Evolutionary conservation across 495 filamentous ascomycete species (phyloP).

Genomic region (Polyplosphaeria fusca): DNA sequence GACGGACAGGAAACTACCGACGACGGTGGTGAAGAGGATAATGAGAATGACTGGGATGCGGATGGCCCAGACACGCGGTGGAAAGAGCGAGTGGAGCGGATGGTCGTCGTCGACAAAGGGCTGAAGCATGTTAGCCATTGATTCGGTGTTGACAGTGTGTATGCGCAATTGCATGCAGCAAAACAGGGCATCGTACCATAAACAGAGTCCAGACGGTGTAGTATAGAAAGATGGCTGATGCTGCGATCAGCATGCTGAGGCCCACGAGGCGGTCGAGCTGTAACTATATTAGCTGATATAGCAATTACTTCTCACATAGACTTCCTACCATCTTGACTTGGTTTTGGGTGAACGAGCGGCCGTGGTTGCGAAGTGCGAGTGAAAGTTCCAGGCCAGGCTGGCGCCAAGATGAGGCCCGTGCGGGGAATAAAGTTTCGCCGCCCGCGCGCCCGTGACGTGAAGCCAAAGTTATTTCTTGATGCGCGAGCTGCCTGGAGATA

Average conservation of each 20-base stretch:
- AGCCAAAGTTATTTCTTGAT: too few species aligned
- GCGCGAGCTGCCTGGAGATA: too few species aligned
- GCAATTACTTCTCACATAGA: not conserved
- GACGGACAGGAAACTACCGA: conserved; percentile 91
- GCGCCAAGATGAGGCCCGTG: too few species aligned
- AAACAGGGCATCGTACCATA: conserved; percentile 61
- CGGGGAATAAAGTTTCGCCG: too few species aligned
- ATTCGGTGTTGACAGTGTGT: not conserved
- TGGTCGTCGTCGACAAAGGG: conserved; percentile 96
- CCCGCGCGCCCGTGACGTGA: too few species aligned
- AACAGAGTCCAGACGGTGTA: conserved; percentile 97
- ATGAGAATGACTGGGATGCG: conserved; percentile 96
- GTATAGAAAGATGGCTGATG: conserved; percentile 94
- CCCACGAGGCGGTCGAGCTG: conserved; percentile 95
- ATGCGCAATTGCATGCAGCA: not conserved
- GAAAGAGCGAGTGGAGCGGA: conserved; percentile 91
- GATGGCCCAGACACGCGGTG: conserved; percentile 96
- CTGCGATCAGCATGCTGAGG: conserved; percentile 94
- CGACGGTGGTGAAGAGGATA: conserved; percentile 85
- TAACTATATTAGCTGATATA: conserved; percentile 10
- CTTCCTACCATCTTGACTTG: conserved; percentile 12
- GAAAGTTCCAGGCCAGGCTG: too few species aligned
- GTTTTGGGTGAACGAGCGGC: not conserved
- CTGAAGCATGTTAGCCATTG: conserved; percentile 46
- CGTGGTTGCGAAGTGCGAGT: not conserved